phyloP scores from a whole-genome alignment of 192 early-diverging fungal genomes.

The Piromyces finnis region DNA sequence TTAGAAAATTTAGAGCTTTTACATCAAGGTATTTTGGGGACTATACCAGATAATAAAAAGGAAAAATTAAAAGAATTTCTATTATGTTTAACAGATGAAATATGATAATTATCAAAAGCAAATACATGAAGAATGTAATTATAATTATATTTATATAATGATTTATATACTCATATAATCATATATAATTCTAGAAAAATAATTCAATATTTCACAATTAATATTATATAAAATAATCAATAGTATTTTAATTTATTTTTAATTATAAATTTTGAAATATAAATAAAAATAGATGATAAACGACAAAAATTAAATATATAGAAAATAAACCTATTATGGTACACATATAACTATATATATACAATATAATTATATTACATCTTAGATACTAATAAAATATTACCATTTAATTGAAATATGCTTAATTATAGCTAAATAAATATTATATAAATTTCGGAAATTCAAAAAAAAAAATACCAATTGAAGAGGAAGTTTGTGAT shows the following conservation, averaged over 20 bases:
- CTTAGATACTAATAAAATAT: too few relatives aligned
- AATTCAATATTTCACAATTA: too few relatives aligned
- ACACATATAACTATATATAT: too few relatives aligned
- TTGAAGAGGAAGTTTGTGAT: neutral
- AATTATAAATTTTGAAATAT: too few relatives aligned
- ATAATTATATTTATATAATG: too few relatives aligned
- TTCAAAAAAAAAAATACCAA: neutral
- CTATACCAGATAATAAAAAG: neutral
- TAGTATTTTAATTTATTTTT: too few relatives aligned
- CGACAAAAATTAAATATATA: neutral
- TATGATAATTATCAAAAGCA: neutral
- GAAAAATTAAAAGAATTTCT: neutral
- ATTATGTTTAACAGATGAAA: neutral
- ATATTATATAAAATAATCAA: too few relatives aligned
- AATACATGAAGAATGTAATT: neutral
- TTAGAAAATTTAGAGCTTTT: neutral
- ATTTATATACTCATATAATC: too few relatives aligned
- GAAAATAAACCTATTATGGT: neutral
- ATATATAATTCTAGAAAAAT: too few relatives aligned
- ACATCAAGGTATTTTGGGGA: neutral
- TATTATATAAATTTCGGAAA: neutral
- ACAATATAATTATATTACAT: too few relatives aligned
- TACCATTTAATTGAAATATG: too few relatives aligned
- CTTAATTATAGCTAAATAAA: neutral
- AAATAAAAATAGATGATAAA: neutral